phyloP scores from a whole-genome alignment of 2,329 filamentous ascomycete species.

The Colletotrichum neosansevieriae region DNA sequence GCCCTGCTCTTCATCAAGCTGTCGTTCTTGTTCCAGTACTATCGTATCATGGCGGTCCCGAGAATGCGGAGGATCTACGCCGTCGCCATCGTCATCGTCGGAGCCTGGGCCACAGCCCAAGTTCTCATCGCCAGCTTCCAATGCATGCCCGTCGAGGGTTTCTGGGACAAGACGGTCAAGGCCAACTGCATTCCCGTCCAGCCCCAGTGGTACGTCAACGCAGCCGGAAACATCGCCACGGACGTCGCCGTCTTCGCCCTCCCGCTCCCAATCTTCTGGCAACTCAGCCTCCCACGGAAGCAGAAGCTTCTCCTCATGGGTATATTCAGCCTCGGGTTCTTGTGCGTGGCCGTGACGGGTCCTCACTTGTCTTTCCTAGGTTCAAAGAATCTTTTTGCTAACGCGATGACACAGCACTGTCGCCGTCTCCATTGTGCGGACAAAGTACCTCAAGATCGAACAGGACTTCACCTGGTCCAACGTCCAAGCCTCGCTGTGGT shows the following conservation, averaged over 20 bases:
- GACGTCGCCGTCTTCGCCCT: slow-evolving; percentile 45
- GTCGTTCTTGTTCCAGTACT: slow-evolving; percentile 53
- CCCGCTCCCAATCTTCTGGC: slow-evolving; percentile 45
- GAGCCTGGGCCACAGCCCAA: slow-evolving; percentile 46
- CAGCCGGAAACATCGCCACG: slow-evolving; percentile 46
- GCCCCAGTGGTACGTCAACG: slow-evolving; percentile 45
- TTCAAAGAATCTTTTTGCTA: background rate
- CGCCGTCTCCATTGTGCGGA: slow-evolving; percentile 43
- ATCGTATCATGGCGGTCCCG: slow-evolving; percentile 48
- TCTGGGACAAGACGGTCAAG: slow-evolving; percentile 45
- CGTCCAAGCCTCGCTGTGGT: slow-evolving; percentile 44
- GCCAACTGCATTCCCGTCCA: slow-evolving; percentile 42
- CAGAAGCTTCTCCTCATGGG: slow-evolving; percentile 45
- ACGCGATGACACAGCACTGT: slow-evolving; percentile 38
- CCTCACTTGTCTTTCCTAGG: background rate
- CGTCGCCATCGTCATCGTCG: slow-evolving; percentile 45
- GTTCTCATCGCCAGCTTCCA: slow-evolving; percentile 44
- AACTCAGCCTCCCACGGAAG: slow-evolving; percentile 41
- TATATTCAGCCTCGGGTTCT: slow-evolving; percentile 47
- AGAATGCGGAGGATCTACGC: slow-evolving; percentile 45
- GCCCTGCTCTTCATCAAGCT: slow-evolving; percentile 49
- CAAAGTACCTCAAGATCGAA: slow-evolving; percentile 40
- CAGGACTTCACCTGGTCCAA: slow-evolving; percentile 43
- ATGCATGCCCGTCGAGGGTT: slow-evolving; percentile 45
- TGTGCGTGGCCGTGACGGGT: slow-evolving; percentile 43